Percentiles rank a stretch among this genome's conserved stretches.
phyloP scores from a whole-genome alignment of 148 eudicot genomes.

The Rhododendron vialii region DNA sequence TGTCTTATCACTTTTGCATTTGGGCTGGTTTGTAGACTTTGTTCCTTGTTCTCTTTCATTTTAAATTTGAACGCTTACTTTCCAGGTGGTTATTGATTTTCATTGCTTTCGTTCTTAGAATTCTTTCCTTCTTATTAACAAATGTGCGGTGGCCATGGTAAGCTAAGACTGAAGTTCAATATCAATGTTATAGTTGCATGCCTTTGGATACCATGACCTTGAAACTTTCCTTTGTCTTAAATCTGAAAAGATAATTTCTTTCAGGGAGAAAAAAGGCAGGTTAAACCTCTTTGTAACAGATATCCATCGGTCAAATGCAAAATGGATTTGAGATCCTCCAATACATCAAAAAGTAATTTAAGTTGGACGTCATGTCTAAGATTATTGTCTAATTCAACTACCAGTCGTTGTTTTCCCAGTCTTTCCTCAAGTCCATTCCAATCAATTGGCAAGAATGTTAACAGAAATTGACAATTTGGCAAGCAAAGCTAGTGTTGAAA shows the following conservation, averaged over 20 bases:
- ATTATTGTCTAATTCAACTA: neutral
- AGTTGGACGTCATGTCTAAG: conserved; percentile 24
- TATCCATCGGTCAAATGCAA: conserved; percentile 15
- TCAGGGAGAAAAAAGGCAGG: no score
- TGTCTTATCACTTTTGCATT: neutral
- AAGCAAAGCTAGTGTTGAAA: no score
- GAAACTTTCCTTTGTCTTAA: neutral
- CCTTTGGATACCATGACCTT: neutral
- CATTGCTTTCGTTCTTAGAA: neutral
- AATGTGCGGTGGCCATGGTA: neutral
- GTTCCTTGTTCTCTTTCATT: neutral
- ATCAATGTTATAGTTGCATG: neutral
- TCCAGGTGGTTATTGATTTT: neutral
- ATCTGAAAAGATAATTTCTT: conserved; percentile 11
- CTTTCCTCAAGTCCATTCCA: neutral
- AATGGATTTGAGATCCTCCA: conserved; percentile 18
- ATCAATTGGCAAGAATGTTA: neutral
- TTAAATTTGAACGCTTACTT: neutral
- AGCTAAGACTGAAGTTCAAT: neutral
- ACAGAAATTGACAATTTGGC: neutral
- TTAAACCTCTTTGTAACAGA: conserved; percentile 25
- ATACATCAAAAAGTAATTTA: conserved; percentile 18
- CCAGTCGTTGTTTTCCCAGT: neutral
- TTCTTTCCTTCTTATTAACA: neutral
- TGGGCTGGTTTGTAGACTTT: no score